Base-by-base conservation (phyloP, 441 rosid genomes). In the Rhodomyrtus psidioides region DNA sequence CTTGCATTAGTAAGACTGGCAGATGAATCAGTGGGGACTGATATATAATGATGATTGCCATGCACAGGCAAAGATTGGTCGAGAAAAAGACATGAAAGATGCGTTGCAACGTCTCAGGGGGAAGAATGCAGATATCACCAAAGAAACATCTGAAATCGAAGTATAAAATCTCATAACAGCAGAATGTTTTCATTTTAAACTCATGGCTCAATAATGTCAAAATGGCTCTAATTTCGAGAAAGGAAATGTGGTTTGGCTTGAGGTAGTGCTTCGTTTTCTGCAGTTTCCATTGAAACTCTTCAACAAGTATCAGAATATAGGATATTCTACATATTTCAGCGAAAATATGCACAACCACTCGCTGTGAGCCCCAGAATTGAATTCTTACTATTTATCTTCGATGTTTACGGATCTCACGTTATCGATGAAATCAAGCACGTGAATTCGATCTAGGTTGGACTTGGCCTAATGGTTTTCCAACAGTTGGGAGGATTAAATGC, bases 31-130 rank as follows among this genome's bases (percentile, higher is more conserved):
- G 44, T 62, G 9, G 9, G 42, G 75, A 62, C 12, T 62, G 44
- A 30, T 9, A 16, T 16, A 16, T 9, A 62, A 62, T 30, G 44
- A 62, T 30, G 75, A 62, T 17, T 0, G 12, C 44, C 3, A 0
- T 42, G 53, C 79, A 12, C 87, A 93, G 98, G 93, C 92, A 44
- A 91, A 91, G 65, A 56, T 86, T 55, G 94, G 92, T 53, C 87
- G 81, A 26, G 88, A 85, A 19, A 88, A 86, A 46, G 95, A 93
- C 88, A 88, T 89, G 3, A 90, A 87, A 88, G 87, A 59, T 86
- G 85, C 92, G 53, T 89, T 96, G 27, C 91, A 88, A 58, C 59
- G 90, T 21, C 91, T 95, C 24, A 89, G 97, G 53, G 98, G 97
- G 82, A 86, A 83, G 26, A 84, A 82, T 49, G 88, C 89, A 19